Conservation (phyloP, 805 yeast species). For the Suhomyces xylopsoci region DNA sequence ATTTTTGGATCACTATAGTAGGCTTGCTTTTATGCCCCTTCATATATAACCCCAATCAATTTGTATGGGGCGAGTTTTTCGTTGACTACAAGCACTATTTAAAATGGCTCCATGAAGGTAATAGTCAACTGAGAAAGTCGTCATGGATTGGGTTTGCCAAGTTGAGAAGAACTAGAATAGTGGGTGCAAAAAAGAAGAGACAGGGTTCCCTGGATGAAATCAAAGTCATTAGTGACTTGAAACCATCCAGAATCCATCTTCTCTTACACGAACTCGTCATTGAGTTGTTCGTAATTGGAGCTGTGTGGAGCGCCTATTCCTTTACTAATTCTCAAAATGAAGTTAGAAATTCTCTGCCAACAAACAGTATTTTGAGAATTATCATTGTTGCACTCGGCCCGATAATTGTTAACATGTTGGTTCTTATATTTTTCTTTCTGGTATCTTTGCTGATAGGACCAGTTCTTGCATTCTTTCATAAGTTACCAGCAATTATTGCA, state of each 20-base stretch:
- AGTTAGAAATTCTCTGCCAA: constrained; percentile 25
- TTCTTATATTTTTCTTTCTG: constrained; percentile 40
- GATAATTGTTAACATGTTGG: constrained; percentile 38
- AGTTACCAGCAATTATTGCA: constrained; percentile 54
- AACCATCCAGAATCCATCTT: constrained; percentile 47
- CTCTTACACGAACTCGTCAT: constrained; percentile 35
- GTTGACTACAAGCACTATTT: constrained; percentile 61
- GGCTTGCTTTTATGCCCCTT: constrained; percentile 71
- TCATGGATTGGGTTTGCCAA: constrained; percentile 51
- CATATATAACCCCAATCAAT: constrained; percentile 75
- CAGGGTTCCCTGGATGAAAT: constrained; percentile 35
- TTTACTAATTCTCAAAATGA: constrained; percentile 56
- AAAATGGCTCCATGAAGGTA: constrained; percentile 52
- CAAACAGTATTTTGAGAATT: constrained; percentile 44
- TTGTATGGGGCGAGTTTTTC: constrained; percentile 65
- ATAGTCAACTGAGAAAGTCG: constrained; percentile 33
- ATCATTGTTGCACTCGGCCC: constrained; percentile 47
- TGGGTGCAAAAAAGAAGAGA: constrained; percentile 52
- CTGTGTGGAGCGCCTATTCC: constrained; percentile 46
- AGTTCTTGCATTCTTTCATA: constrained; percentile 37
- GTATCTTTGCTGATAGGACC: constrained; percentile 53
- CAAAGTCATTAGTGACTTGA: constrained; percentile 42
- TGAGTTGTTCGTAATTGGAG: constrained; percentile 28
- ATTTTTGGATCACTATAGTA: constrained; percentile 70
- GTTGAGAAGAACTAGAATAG: constrained; percentile 49